Base-by-base conservation (phyloP, 2,329 filamentous ascomycete genomes). In the Lasiodiplodia citricola region DNA sequence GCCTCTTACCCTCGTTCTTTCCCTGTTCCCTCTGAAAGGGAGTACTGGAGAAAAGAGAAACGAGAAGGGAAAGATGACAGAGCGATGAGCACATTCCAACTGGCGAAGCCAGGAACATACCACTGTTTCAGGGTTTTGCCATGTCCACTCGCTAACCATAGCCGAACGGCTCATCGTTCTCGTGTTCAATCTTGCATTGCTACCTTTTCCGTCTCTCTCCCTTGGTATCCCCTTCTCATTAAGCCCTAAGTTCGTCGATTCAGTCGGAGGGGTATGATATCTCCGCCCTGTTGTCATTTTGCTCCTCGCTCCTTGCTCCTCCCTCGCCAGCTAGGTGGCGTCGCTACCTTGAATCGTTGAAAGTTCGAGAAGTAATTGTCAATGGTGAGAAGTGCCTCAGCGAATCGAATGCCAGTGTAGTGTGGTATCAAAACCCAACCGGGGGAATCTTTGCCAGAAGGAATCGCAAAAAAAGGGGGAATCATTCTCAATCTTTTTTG, bases 401-500 rank as follows among this genome's bases (percentile, higher is more conserved):
- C 47, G 60, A 64, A 64, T 52, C 35, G 58, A 63, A 63, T 47
- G 58, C 58, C 58, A 63, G 35, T 18, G 44, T 56, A 54, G 51
- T 58, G 55, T 58, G 60, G 60, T 64, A 64, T 64, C 60, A 64
- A 64, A 64, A 52, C 60, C 60, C 60, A 64, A 64, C 60, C 60
- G 60, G 60, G 60, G 60, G 60, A 64, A 64, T 64, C 60, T 64
- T 64, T 64, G 60, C 60, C 60, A 52, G 60, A 64, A 64, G 60
- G 60, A 64, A 64, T 64, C 28, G 60, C 60, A 64, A 64, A 64
- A 64, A 63, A 51, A 44, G 38, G 60, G 60, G 60, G 47, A 64
- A 64, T 64, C 60, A 52, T 50, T 54, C 60, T 64, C 60, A 63
- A 51, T 63, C 58, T 50, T 63, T 62, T 63, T 63, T 63, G 58